These are phyloP conservation scores for Falciphora oryzae DNA, from an alignment of 2,329 filamentous ascomycete genomes.

Conservation along the genomic window DNA sequence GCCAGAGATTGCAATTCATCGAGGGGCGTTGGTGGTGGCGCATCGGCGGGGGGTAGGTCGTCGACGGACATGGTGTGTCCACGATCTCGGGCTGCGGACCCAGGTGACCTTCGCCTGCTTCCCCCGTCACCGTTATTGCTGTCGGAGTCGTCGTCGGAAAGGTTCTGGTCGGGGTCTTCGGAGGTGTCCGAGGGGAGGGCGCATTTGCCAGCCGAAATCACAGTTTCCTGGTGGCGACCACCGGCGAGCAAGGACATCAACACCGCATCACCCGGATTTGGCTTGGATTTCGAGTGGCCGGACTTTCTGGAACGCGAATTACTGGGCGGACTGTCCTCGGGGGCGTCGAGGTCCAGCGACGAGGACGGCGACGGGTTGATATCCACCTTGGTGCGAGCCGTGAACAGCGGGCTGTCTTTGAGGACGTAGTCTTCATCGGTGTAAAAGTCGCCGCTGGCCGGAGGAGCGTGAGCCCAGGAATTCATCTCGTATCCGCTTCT, in stretches of 20 bases:
- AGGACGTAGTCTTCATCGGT: conserved; percentile 39
- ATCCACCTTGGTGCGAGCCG: conserved; percentile 4
- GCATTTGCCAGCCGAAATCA: conserved; percentile 46
- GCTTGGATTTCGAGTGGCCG: conserved; percentile 30
- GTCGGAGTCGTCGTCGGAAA: conserved; percentile 8
- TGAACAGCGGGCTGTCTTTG: conserved; percentile 33
- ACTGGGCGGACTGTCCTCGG: background rate
- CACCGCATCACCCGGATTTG: conserved; percentile 59
- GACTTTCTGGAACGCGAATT: background rate
- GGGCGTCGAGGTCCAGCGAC: conserved; percentile 7
- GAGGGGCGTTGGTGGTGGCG: background rate
- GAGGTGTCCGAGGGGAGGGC: conserved; percentile 36
- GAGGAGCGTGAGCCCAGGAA: conserved; percentile 25
- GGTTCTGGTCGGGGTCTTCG: conserved; percentile 9
- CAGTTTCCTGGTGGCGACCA: conserved; percentile 60
- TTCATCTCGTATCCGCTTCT: conserved; percentile 32
- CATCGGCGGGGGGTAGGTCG: conserved; percentile 5
- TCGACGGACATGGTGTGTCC: conserved; percentile 19
- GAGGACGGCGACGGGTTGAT: conserved; percentile 6
- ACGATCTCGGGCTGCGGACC: conserved; percentile 15
- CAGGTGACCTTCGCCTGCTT: conserved; percentile 1
- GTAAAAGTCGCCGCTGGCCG: conserved; percentile 28
- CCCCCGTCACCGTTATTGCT: conserved; percentile 3
- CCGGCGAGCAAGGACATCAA: conserved; percentile 59
- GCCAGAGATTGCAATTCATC: conserved; percentile 26